Base-by-base conservation (phyloP, 495 filamentous ascomycete species). In the Jackrogersella multiformis region DNA sequence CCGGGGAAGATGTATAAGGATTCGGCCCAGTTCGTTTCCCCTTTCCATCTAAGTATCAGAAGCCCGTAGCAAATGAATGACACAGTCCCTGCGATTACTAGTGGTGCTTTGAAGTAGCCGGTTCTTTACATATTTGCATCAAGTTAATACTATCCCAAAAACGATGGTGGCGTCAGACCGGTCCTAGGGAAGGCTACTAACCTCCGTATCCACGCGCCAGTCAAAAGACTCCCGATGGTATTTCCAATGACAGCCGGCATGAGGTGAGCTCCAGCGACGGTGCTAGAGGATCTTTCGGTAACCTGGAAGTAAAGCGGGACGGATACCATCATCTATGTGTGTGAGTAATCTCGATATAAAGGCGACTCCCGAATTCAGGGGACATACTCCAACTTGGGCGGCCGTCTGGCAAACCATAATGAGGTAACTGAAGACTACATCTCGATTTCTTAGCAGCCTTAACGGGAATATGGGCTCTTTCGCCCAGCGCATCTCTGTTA, bases 221-320 rank as follows among this genome's bases (percentile, higher is more conserved):
- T 81, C 1, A 86, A 28, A 0, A 92, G 64, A 1, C 86, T 88
- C 3, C 88, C 89, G 1, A 90, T 44, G 0, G 88, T 84, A 67
- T 91, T 91, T 5, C 87, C 89, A 0, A 85, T 70, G 1, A 91
- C 87, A 10, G 88, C 85, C 0, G 88, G 88, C 34, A 90, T 75
- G 0, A 92, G 77, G 69, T 90, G 87, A 0, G 80, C 79, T 0
- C 89, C 89, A 0, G 88, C 83, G 0, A 75, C 70, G 0, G 87
- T 86, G 53, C 84, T 82, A 7, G 85, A 86, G 4, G 80, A 80
- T 0, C 78, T 71, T 3, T 78, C 66, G 0, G 87, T 89, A n/a
- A 90, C 82, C 63, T 89, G 87, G 68, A 91, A 91, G 71, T 91
- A 92, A 0, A 92, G 75, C 0, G 89, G 89, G 0, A 91, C 83